These are phyloP conservation scores for Heritiera fomes DNA, from an alignment of 345 rosid species.

Conservation along the genomic window DNA sequence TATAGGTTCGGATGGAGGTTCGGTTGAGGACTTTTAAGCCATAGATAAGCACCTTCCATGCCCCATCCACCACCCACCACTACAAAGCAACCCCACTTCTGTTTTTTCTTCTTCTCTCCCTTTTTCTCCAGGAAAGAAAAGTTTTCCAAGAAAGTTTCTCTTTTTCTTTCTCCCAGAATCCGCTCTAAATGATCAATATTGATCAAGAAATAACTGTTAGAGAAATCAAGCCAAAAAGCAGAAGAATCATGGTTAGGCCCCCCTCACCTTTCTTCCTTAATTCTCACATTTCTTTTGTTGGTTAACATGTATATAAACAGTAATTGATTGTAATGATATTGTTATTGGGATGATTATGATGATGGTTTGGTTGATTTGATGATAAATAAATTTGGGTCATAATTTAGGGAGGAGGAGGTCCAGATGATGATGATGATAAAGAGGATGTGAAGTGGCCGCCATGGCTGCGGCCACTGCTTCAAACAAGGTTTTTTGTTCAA, in stretches of 20 bases:
- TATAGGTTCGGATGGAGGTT: slow-evolving; percentile 38
- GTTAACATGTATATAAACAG: background rate
- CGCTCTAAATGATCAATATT: slow-evolving; percentile 9
- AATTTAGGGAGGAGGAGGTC: slow-evolving; percentile 56
- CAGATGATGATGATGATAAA: slow-evolving; percentile 36
- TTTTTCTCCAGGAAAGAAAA: background rate
- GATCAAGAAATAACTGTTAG: slow-evolving; percentile 47
- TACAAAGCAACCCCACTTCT: slow-evolving; percentile 33
- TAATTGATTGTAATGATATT: background rate
- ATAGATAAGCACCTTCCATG: slow-evolving; percentile 31
- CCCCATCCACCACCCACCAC: slow-evolving; percentile 30
- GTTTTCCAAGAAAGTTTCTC: background rate
- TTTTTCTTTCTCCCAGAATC: background rate
- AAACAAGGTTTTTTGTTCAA: slow-evolving; percentile 54
- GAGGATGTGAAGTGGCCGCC: slow-evolving; percentile 49
- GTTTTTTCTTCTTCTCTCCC: background rate
- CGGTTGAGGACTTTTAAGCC: slow-evolving; percentile 33
- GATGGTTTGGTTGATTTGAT: background rate
- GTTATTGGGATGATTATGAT: background rate
- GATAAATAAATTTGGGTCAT: background rate
- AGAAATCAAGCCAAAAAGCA: slow-evolving; percentile 49
- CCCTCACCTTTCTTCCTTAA: background rate
- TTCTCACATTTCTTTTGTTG: background rate
- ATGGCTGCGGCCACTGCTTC: slow-evolving; percentile 55
- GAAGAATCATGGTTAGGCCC: slow-evolving; percentile 53